Conservation (phyloP, 2,329 filamentous ascomycete genomes). For the Alternaria conjuncta region DNA sequence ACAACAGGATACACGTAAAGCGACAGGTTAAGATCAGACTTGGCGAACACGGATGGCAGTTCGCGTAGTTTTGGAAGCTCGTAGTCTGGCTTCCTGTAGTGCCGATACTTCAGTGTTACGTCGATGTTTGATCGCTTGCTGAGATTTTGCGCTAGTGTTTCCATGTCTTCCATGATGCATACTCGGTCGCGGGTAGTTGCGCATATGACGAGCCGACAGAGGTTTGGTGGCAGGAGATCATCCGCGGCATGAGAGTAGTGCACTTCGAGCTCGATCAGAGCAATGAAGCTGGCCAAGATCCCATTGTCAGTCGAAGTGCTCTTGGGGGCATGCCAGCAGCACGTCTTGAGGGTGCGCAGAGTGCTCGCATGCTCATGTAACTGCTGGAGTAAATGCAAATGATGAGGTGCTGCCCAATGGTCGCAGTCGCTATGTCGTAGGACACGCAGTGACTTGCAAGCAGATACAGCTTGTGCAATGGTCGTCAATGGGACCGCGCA, state of each 20-base stretch:
- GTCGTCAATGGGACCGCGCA: not conserved
- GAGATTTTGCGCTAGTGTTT: not conserved
- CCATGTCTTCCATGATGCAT: not conserved
- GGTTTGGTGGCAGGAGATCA: not conserved
- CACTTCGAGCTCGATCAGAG: not conserved
- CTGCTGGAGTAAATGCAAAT: not conserved
- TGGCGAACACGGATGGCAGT: not conserved
- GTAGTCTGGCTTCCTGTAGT: not conserved
- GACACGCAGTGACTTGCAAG: not conserved
- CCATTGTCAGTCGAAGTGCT: not conserved
- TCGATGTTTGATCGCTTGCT: not conserved
- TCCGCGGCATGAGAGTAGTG: not conserved
- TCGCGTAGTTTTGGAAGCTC: not conserved
- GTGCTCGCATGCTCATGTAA: not conserved
- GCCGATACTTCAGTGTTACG: not conserved
- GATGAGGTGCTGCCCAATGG: not conserved
- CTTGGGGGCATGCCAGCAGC: not conserved
- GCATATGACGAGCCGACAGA: not conserved
- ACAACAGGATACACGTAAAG: not conserved
- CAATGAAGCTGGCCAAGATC: not conserved
- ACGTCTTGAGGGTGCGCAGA: not conserved
- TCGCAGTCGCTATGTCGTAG: not conserved
- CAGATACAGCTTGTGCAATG: not conserved
- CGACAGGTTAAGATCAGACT: not conserved
- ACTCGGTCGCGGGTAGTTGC: not conserved